phyloP scores from a whole-genome alignment of 78 protist genomes.

The Dictyostelium firmibasis region DNA sequence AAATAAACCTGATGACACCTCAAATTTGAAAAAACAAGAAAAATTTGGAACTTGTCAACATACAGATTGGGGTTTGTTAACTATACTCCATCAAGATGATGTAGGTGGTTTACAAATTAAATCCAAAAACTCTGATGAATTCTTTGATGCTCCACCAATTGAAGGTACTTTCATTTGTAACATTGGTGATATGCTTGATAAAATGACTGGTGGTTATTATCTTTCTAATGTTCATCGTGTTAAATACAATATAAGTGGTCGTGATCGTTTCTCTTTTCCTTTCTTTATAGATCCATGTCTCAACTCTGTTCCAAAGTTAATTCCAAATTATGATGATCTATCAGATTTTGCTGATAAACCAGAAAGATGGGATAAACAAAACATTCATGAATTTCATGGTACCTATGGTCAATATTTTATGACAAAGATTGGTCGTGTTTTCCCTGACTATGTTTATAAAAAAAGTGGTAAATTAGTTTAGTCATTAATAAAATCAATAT shows the following conservation, averaged over 20 bases:
- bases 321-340: background rate
- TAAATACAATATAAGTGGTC: background rate
- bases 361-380: conserved; percentile 21
- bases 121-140: background rate
- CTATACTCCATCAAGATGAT: conserved; percentile 53
- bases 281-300: conserved; percentile 77
- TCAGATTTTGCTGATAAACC: background rate
- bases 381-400: conserved; percentile 33
- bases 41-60: conserved; percentile 14
- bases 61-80: conserved; percentile 80
- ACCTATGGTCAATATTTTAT: conserved; percentile 28
- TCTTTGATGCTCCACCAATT: conserved; percentile 64
- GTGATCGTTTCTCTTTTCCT: conserved; percentile 53
- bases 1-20: background rate
- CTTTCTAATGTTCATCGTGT: conserved; percentile 78
- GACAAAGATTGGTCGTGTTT: conserved; percentile 17
- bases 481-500: background rate
- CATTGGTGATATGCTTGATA: conserved; percentile 85
- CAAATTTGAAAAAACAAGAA: background rate
- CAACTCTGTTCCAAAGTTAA: background rate
- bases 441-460: conserved; percentile 26
- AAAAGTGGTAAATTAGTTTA: background rate
- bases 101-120: conserved; percentile 75
- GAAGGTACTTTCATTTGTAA: conserved; percentile 68
- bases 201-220: conserved; percentile 45